Base-by-base conservation (phyloP, 805 yeast genomes). In the Lachancea sp. region DNA sequence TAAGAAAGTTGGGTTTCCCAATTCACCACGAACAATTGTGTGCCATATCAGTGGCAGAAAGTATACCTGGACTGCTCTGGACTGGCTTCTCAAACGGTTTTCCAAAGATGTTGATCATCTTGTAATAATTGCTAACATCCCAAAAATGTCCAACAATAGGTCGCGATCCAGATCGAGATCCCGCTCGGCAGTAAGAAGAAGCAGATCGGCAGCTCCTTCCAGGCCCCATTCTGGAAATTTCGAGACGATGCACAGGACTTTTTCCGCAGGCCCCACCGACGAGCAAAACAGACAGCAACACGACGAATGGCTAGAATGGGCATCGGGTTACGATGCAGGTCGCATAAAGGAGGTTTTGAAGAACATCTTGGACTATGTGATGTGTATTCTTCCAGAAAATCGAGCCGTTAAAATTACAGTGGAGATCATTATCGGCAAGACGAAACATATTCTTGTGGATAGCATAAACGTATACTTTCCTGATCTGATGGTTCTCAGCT, bases 41-140 rank as follows among this genome's bases (percentile, higher is more conserved):
- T 79, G 82, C 25, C 83, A 83, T 57, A 68, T 85, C 26, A 72
- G 81, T 52, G 95, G 88, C 2, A 67, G 91, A 48, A 72, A 68
- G 45, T 91, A 85, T 65, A 82, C 93, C 0, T 85, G 95, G 95
- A 87, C 83, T 10, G 80, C 88, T 1, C 62, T 85, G 22, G 95
- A 85, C 60, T 85, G 85, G 81, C 67, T 78, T 6, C 63, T 84
- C 44, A 70, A 69, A 38, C 66, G 70, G 35, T 64, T 82, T 11
- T 62, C 82, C 2, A 78, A 75, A 52, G 68, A 79, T 53, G 86
- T 88, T 8, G 95, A 85, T 60, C 73, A 79, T 12, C 62, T 85
- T 11, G 76, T 85, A 3, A 73, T 85, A 7, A 74, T 78, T 5
- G 72, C 89, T 1, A 65, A 60, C 44, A 42, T 65, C 18, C 65